Conservation (phyloP, 1,284 basidiomycete genomes). For the Stygiomarasmius scandens region DNA sequence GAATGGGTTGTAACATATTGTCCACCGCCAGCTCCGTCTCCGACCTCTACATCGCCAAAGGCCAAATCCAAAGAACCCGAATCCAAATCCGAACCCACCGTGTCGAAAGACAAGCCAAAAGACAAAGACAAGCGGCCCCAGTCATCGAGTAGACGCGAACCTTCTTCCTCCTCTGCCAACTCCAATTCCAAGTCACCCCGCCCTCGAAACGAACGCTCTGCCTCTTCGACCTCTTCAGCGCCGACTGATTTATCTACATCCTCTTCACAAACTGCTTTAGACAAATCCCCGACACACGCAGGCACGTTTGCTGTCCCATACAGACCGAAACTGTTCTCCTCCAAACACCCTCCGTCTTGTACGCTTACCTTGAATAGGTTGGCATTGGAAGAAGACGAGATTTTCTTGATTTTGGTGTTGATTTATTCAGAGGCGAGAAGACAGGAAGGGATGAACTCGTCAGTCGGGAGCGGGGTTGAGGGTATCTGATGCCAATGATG, state of each 20-base stretch:
- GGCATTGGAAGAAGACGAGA: slow-evolving; percentile 45
- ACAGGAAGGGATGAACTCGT: slow-evolving; percentile 38
- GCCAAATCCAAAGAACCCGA: too few species aligned
- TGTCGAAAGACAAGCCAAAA: not conserved
- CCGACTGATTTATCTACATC: not conserved
- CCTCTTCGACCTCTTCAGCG: too few species aligned
- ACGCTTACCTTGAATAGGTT: slow-evolving; percentile 36
- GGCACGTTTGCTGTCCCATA: slow-evolving; percentile 42
- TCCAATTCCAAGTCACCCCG: not conserved
- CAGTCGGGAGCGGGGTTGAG: too few species aligned
- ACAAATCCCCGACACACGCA: slow-evolving; percentile 29
- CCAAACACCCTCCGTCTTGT: slow-evolving; percentile 34
- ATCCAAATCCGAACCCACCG: too few species aligned
- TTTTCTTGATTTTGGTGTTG: slow-evolving; percentile 46
- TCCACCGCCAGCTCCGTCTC: not conserved
- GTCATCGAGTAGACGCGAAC: too few species aligned
- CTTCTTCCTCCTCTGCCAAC: not conserved
- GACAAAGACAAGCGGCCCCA: not conserved
- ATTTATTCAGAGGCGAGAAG: slow-evolving; percentile 47
- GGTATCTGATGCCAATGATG: too few species aligned
- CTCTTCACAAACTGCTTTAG: slow-evolving; percentile 23
- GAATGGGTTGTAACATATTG: slow-evolving; percentile 42
- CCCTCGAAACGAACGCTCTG: too few species aligned
- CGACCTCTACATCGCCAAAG: not conserved
- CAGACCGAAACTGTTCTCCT: slow-evolving; percentile 45